Percentiles rank a stretch among this genome's conserved stretches.
Evolutionary conservation across 257 asterid genomes (phyloP).

Genomic region (Paraleonurus japonicus): DNA sequence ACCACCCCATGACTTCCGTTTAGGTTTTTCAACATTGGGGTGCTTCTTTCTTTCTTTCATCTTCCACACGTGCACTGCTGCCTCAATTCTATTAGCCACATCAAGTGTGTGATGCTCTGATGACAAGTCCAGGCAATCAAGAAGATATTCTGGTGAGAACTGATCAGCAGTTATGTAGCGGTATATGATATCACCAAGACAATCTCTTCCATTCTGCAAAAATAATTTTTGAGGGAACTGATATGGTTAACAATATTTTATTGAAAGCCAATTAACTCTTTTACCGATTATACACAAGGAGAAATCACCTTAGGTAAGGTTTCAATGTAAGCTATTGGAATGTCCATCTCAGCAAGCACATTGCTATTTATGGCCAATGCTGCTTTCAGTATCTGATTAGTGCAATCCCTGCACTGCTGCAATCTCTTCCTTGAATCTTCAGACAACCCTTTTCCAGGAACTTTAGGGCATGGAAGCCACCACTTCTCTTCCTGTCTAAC

Average conservation of each 20-base stretch:
- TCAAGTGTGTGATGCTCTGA: slow-evolving; percentile 87
- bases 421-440: slow-evolving; percentile 79
- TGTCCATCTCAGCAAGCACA: slow-evolving; percentile 91
- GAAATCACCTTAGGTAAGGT: slow-evolving; percentile 83
- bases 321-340: slow-evolving; percentile 78
- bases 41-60: slow-evolving; percentile 68
- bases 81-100: slow-evolving; percentile 84
- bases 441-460: slow-evolving; percentile 84
- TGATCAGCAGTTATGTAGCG: slow-evolving; percentile 81
- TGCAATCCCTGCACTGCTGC: slow-evolving; percentile 94
- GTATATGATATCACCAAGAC: slow-evolving; percentile 84
- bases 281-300: not conserved
- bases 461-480: slow-evolving; percentile 99
- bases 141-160: slow-evolving; percentile 84
- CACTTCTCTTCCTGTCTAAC: slow-evolving; percentile 97
- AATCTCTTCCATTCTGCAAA: slow-evolving; percentile 78
- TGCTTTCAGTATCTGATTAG: slow-evolving; percentile 93
- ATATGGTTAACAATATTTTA: not conserved
- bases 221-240: not conserved
- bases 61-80: slow-evolving; percentile 85
- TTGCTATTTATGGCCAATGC: slow-evolving; percentile 91
- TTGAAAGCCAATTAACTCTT: not conserved
- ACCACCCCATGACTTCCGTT: slow-evolving; percentile 77
- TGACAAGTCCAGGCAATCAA: slow-evolving; percentile 85
- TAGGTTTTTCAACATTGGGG: slow-evolving; percentile 51